Base-by-base conservation (phyloP, 805 yeast species). In the Nakazawaea molendinolei region DNA sequence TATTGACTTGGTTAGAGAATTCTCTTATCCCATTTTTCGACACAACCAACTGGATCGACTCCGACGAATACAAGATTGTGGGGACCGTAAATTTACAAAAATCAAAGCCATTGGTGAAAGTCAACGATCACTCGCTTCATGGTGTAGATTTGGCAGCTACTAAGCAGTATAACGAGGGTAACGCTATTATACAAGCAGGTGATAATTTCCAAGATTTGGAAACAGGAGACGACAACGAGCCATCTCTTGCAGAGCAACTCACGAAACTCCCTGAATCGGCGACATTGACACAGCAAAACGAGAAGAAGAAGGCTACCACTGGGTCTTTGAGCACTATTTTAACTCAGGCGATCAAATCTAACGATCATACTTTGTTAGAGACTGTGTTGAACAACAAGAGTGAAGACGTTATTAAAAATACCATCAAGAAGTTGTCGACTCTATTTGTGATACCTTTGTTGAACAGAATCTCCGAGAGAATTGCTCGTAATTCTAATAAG, bases 281-380 rank as follows among this genome's bases (percentile, higher is more conserved):
- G 56, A 40, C 38, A 58, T 12, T 38, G 54, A 8, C 47, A 55
- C 9, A 22, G 38, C 45, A 31, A 47, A 47, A 34, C 31, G 39
- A 15, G 48, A 50, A 46, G 51, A 70, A 72, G 43, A 69, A 67
- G 38, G 74, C 77, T 15, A 71, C 76, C 7, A 74, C 83, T 5
- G 95, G 92, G 34, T 76, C 95, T 2, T 72, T 89, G 42, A 76
- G 95, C 2, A 78, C 83, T 1, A 75, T 92, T n/a, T 66, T 92
- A 30, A 67, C 89, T 10, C 98, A 92, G 61, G 90, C 98, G 0
- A 67, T 92, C 43, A 79, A 76, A 49, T 79, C 94, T 15, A 85
- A 84, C 50, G 99, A 92, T 55, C 87, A 79, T 49, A 64, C 92
- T 8, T 65, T 92, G 39, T 67, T 92, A 43, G 97, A 92, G 56